Conservation (phyloP, 345 rosid species). For the Salix brachista region DNA sequence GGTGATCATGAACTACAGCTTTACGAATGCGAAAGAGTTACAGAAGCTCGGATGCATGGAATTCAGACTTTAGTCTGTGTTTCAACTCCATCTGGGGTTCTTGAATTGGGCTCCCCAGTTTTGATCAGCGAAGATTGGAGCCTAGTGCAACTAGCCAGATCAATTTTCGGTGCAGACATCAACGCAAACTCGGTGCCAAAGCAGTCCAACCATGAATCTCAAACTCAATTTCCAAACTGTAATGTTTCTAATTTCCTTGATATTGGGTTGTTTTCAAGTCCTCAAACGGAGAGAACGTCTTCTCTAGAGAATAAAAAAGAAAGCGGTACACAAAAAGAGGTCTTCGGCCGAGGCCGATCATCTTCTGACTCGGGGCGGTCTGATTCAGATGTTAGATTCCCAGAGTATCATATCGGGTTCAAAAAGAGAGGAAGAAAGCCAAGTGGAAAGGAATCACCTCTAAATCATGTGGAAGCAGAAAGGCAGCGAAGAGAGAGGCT, state of each 20-base stretch:
- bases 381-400: conserved; percentile 21
- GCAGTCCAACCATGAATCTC: conserved; percentile 8
- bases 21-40: conserved; percentile 42
- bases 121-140: conserved; percentile 33
- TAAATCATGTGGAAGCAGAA: conserved; percentile 77
- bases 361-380: conserved; percentile 41
- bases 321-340: conserved; percentile 20
- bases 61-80: conserved; percentile 45
- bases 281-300: conserved; percentile 11
- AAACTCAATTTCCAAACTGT: neutral
- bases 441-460: conserved; percentile 31
- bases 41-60: conserved; percentile 46
- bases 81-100: conserved; percentile 42
- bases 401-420: conserved; percentile 1
- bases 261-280: conserved; percentile 16
- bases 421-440: conserved; percentile 42
- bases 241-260: conserved; percentile 19
- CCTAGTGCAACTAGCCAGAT: conserved; percentile 34
- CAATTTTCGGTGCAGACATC: conserved; percentile 29
- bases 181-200: neutral
- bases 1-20: conserved; percentile 31
- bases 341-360: conserved; percentile 15
- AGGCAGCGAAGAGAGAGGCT: conserved; percentile 78
- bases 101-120: conserved; percentile 53
- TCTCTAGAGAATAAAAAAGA: conserved; percentile 7